These are phyloP conservation scores for Cladosporium sp. DNA, from an alignment of 2,329 filamentous ascomycete genomes.

Conservation along the genomic window DNA sequence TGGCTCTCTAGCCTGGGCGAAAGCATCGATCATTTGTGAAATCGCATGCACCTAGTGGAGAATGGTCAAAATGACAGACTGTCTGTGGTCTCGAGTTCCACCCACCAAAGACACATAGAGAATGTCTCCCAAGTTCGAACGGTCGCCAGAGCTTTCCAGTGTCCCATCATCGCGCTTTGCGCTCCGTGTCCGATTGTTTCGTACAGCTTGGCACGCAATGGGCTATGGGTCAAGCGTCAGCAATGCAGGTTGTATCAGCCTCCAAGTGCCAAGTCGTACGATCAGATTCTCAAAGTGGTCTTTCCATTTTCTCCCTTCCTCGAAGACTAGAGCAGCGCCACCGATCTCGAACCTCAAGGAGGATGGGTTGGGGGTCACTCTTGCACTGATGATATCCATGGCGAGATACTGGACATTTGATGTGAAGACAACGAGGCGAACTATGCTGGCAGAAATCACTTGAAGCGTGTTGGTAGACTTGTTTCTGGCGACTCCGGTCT, in stretches of 20 bases:
- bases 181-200: background rate
- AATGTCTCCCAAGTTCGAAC: background rate
- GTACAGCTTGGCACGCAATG: background rate
- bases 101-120: background rate
- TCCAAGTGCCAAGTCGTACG: too few species aligned
- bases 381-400: background rate
- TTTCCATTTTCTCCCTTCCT: background rate
- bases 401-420: background rate
- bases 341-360: background rate
- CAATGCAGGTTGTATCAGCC: background rate
- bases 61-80: background rate
- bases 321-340: background rate
- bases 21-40: background rate
- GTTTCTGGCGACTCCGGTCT: background rate
- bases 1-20: background rate
- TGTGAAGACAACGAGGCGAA: background rate
- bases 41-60: background rate
- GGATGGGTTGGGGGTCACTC: background rate
- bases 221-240: background rate
- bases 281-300: background rate
- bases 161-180: too few species aligned
- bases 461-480: background rate
- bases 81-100: background rate
- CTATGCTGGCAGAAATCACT: background rate
- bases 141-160: too few species aligned